Evolutionary conservation across 164 flowering plant species (phyloP), one percentile per base, ranked within the genome.

Genomic region (Aristolochia fimbriata): DNA sequence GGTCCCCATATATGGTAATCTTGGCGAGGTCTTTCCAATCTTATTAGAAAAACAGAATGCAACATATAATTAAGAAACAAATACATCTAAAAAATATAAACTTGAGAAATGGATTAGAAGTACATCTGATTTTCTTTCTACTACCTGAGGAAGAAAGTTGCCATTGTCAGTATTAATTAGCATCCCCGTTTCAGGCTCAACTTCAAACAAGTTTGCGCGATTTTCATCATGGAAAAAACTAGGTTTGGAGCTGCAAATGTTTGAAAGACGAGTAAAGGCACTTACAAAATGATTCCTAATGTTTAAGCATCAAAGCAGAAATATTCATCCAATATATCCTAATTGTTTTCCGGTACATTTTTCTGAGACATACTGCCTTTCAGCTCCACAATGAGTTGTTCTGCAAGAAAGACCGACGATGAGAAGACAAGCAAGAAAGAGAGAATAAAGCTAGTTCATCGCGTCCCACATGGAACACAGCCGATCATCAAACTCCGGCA

Each of bases 131-230:
- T 30, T 21, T 51, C 45, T 55, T 57, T 25, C 55, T 41, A 77
- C 41, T 55, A 85, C 97, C 91, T 83, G 86, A 68, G 91, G 74
- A 79, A 87, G 74, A 67, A 91, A 92, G 65, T 83, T 86, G 59
- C 96, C 94, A 71, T 93, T 86, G 62, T 93, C 97, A 33, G 96
- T 90, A 68, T 93, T 90, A 50, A 83, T 71, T 30, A 93, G 83
- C 96, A 86, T 88, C 11, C 92, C 97, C 21, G 96, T 76, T 64
- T 88, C 84, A 30, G 82, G 88, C 46, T 82, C 92, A 62, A 93
- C 99, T 76, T 88, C 87, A 80, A 93, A 93, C 64, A 93, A 78
- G 69, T 71, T 85, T 31, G 92, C 81, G 49, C 91, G 91, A 65
- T 79, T 82, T 16, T 80, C 93, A 30, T 89, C 99, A 75, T 81